Percentiles rank a stretch among this genome's conserved stretches.
phyloP scores from a whole-genome alignment of 202 grass and related monocot species.

The Setaria italica region DNA sequence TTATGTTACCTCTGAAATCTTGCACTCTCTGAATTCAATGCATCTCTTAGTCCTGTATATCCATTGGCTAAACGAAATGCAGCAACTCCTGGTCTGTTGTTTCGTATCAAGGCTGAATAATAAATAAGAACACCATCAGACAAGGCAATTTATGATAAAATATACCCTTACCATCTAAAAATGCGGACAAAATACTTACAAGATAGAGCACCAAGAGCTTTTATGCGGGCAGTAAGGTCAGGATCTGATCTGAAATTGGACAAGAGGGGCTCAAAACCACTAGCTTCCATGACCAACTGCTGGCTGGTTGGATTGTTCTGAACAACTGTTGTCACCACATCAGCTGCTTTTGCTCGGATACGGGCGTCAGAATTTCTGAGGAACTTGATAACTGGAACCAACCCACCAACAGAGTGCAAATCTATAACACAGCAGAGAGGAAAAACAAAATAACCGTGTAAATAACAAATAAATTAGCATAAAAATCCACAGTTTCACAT shows the following conservation, averaged over 20 bases:
- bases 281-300: constrained; percentile 93
- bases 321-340: constrained; percentile 90
- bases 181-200: constrained; percentile 56
- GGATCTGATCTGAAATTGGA: constrained; percentile 90
- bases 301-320: constrained; percentile 93
- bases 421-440: constrained; percentile 49
- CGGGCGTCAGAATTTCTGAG: constrained; percentile 77
- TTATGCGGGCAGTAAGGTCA: constrained; percentile 83
- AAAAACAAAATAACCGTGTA: constrained; percentile 16
- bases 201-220: constrained; percentile 90
- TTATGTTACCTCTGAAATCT: constrained; percentile 86
- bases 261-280: constrained; percentile 88
- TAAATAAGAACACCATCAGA: constrained; percentile 32
- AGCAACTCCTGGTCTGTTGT: constrained; percentile 71
- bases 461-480: neutral
- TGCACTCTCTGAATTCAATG: constrained; percentile 69
- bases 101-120: constrained; percentile 83
- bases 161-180: constrained; percentile 17
- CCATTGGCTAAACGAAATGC: constrained; percentile 89
- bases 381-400: constrained; percentile 83
- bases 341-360: constrained; percentile 86
- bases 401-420: constrained; percentile 87
- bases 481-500: neutral
- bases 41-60: constrained; percentile 78
- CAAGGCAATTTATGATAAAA: neutral